phyloP scores from a whole-genome alignment of 176 grass and related monocot genomes.

The Phragmites australis region DNA sequence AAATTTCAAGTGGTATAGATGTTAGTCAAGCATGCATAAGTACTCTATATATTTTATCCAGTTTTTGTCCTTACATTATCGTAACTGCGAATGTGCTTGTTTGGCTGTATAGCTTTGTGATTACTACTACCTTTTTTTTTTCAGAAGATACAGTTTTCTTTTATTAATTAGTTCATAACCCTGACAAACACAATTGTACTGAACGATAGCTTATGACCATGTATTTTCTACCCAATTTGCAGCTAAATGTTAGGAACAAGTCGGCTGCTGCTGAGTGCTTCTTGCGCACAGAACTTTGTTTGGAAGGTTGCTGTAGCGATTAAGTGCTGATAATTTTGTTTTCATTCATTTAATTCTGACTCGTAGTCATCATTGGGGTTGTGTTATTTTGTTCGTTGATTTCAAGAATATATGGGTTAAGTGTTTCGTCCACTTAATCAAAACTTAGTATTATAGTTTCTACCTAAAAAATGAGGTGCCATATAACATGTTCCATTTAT shows the following conservation, averaged over 20 bases:
- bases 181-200: neutral
- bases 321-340: constrained; percentile 20
- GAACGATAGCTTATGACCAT: neutral
- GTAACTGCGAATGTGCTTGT: neutral
- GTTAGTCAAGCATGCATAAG: constrained; percentile 1
- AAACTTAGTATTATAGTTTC: constrained; percentile 22
- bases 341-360: constrained; percentile 7
- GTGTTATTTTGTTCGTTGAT: constrained; percentile 28
- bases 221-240: constrained; percentile 44
- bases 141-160: constrained; percentile 20
- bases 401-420: constrained; percentile 6
- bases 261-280: constrained; percentile 96
- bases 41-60: constrained; percentile 5
- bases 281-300: constrained; percentile 76
- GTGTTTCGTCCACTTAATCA: neutral
- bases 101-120: constrained; percentile 17
- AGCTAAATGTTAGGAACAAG: constrained; percentile 98
- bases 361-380: neutral
- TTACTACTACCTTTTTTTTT: neutral
- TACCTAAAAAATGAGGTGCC: neutral
- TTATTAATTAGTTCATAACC: constrained; percentile 12
- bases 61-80: constrained; percentile 8
- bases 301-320: constrained; percentile 69
- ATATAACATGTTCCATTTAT: constrained; percentile 11
- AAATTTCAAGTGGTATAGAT: constrained; percentile 27